These are phyloP conservation scores for Kwoniella botswanensis DNA, from an alignment of 768 basidiomycete species.

Conservation along the genomic window DNA sequence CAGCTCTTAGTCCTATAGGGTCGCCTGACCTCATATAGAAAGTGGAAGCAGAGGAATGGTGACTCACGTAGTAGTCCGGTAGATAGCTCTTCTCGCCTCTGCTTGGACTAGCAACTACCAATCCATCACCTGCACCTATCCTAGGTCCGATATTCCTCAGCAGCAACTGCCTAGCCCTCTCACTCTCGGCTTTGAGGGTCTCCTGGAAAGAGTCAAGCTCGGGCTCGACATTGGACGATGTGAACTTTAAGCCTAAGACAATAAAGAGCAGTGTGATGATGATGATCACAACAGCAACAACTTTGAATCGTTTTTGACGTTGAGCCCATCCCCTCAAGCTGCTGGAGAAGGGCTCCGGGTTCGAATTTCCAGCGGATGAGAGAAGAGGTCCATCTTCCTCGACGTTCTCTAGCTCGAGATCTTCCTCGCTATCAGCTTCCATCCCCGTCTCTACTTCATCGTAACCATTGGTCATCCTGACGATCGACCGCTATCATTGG, in stretches of 20 bases:
- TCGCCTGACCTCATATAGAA: neutral
- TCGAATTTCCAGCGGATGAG: too few species aligned
- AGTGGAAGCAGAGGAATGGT: neutral
- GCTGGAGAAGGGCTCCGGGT: too few species aligned
- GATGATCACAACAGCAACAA: too few species aligned
- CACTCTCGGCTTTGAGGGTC: conserved; percentile 20
- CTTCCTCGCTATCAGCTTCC: too few species aligned
- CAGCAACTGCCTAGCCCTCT: conserved; percentile 36
- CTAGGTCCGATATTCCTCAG: conserved; percentile 54
- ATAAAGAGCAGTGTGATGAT: neutral
- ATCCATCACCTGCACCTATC: conserved; percentile 54
- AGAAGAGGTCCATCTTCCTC: too few species aligned
- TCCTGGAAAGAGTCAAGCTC: neutral
- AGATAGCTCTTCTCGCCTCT: conserved; percentile 33
- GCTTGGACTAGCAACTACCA: conserved; percentile 57
- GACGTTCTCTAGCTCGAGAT: too few species aligned
- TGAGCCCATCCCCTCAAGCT: too few species aligned
- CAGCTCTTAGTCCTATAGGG: neutral
- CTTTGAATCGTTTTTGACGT: too few species aligned
- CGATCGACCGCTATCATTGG: too few species aligned
- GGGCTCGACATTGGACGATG: neutral
- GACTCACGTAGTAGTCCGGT: conserved; percentile 56
- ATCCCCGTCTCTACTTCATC: too few species aligned
- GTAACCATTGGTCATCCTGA: too few species aligned
- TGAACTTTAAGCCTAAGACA: neutral